Evolutionary conservation across 1,284 basidiomycete species (phyloP).

Genomic region (Cronartium ribicola): DNA sequence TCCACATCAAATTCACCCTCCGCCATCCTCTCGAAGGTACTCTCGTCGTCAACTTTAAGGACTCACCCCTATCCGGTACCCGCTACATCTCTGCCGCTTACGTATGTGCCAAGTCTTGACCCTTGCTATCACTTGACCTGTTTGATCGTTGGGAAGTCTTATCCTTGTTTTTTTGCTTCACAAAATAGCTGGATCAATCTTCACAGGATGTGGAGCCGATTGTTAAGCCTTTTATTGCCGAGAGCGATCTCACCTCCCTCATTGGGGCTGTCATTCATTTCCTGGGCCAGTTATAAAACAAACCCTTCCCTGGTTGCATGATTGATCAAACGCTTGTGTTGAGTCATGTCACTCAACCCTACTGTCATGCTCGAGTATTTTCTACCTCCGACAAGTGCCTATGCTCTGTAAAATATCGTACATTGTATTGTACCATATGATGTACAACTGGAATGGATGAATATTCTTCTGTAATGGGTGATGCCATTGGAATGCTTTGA

Average conservation of each 20-base stretch:
- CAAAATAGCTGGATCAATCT: slow-evolving; percentile 30
- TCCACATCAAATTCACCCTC: slow-evolving; percentile 32
- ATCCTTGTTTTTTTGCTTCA: neutral
- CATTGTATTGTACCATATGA: too few species aligned
- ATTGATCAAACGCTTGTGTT: too few species aligned
- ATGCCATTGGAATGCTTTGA: too few species aligned
- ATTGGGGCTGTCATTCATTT: slow-evolving; percentile 23
- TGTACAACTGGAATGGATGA: too few species aligned
- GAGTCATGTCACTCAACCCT: too few species aligned
- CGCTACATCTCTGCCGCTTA: slow-evolving; percentile 21
- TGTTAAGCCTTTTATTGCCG: slow-evolving; percentile 10
- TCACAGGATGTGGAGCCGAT: slow-evolving; percentile 36
- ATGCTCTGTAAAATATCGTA: too few species aligned
- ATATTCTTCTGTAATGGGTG: too few species aligned
- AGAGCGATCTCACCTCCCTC: slow-evolving; percentile 13
- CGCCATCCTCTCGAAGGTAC: slow-evolving; percentile 24
- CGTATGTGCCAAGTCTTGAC: neutral
- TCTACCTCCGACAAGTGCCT: too few species aligned
- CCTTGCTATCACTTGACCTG: neutral
- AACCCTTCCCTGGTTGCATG: too few species aligned
- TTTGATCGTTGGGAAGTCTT: neutral
- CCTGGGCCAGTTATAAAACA: slow-evolving; percentile 16
- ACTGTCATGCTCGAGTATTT: too few species aligned
- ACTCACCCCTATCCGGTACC: slow-evolving; percentile 19
- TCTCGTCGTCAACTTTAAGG: slow-evolving; percentile 17